A percentile compares a stretch with the other conserved stretches of the same genome.
phyloP scores from a whole-genome alignment of 768 basidiomycete genomes.

The Boletus speciosus region DNA sequence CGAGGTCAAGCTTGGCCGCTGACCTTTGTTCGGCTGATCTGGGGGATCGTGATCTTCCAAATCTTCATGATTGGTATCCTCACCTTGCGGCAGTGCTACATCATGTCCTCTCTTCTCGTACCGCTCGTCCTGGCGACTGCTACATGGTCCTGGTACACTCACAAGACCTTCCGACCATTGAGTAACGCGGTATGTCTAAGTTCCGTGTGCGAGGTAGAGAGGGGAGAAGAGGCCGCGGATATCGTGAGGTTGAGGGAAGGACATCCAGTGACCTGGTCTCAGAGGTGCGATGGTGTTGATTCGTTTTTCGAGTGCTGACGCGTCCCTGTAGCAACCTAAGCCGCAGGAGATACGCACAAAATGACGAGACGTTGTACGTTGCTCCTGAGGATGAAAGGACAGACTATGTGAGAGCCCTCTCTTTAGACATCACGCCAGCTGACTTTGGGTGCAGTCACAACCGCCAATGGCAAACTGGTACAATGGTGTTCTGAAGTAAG shows the following conservation, averaged over 20 bases:
- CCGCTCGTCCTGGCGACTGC: slow-evolving; percentile 76
- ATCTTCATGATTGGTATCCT: slow-evolving; percentile 98
- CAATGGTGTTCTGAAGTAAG: slow-evolving; percentile 84
- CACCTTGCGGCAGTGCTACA: slow-evolving; percentile 56
- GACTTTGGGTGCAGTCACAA: slow-evolving; percentile 60
- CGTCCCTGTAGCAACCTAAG: slow-evolving; percentile 65
- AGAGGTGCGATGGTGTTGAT: slow-evolving; percentile 51
- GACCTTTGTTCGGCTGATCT: slow-evolving; percentile 87
- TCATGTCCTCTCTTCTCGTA: slow-evolving; percentile 58
- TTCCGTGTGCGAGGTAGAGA: slow-evolving; percentile 83
- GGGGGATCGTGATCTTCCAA: slow-evolving; percentile 91
- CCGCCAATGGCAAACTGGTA: slow-evolving; percentile 98
- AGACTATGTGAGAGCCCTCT: slow-evolving; percentile 61
- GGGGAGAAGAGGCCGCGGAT: slow-evolving; percentile 83
- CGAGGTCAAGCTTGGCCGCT: slow-evolving; percentile 98
- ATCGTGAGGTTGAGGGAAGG: slow-evolving; percentile 71
- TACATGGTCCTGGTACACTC: slow-evolving; percentile 78
- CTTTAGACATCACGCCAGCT: neutral
- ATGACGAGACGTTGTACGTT: slow-evolving; percentile 92
- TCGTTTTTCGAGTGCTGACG: neutral
- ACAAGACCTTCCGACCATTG: slow-evolving; percentile 63
- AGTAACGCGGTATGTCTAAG: slow-evolving; percentile 83
- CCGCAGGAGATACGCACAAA: slow-evolving; percentile 83
- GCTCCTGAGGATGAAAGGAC: slow-evolving; percentile 92
- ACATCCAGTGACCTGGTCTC: slow-evolving; percentile 84